Conservation (phyloP, 805 yeast genomes). For the Starmerella potacharoeniae region DNA sequence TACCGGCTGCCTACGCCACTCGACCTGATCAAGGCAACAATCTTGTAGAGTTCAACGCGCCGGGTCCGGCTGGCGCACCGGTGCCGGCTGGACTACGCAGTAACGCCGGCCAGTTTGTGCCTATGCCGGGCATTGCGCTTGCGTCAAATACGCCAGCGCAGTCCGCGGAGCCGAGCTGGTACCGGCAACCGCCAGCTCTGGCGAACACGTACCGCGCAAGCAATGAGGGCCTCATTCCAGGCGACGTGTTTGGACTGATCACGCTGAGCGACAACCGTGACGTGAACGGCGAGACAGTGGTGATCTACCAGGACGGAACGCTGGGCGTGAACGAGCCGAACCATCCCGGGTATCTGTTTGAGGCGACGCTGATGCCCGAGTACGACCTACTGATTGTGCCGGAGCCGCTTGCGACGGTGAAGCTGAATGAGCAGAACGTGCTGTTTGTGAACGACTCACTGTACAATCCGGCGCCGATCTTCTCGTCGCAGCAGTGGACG, state of each 20-base stretch:
- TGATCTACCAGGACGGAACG: constrained; percentile 21
- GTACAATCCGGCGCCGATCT: constrained; percentile 20
- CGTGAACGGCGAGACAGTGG: constrained; percentile 19
- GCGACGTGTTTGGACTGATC: constrained; percentile 24
- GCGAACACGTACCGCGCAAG: background rate
- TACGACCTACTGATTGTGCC: constrained; percentile 24
- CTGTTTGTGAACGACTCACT: constrained; percentile 20
- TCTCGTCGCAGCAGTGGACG: constrained; percentile 14
- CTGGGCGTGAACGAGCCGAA: constrained; percentile 21
- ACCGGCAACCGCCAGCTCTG: background rate
- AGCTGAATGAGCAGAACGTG: constrained; percentile 19
- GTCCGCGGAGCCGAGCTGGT: background rate
- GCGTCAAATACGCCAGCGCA: background rate
- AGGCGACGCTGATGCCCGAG: constrained; percentile 21
- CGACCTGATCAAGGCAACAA: background rate
- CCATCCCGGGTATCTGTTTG: constrained; percentile 21
- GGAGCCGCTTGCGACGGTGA: constrained; percentile 22
- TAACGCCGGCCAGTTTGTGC: background rate
- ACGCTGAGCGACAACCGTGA: constrained; percentile 12
- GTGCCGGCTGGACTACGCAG: background rate
- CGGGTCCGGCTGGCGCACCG: background rate
- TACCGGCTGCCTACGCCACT: background rate
- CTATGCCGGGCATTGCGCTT: background rate
- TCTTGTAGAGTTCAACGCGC: background rate
- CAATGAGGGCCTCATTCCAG: constrained; percentile 13